Evolutionary conservation across 2,329 filamentous ascomycete genomes (phyloP).

Genomic region (Fusarium virguliforme): DNA sequence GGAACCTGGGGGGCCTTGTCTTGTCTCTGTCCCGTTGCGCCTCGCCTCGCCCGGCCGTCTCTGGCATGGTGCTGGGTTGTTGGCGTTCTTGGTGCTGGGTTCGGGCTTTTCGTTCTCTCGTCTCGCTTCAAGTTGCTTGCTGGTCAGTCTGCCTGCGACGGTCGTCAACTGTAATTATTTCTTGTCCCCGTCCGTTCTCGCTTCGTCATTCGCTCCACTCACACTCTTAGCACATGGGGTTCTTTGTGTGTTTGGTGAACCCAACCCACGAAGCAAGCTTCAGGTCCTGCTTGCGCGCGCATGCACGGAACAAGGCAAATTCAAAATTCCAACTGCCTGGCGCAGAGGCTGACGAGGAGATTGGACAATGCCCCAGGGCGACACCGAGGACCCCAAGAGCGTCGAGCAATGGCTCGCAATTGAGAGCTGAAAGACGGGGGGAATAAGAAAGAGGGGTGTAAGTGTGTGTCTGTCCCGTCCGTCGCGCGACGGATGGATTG

Average conservation of each 20-base stretch:
- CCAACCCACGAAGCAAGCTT: constrained; percentile 31
- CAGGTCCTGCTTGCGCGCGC: constrained; percentile 11
- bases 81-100: constrained; percentile 23
- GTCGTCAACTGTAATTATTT: constrained; percentile 13
- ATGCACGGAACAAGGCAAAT: constrained; percentile 13
- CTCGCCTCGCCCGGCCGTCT: constrained; percentile 24
- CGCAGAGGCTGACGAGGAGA: not conserved
- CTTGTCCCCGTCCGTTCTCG: constrained; percentile 5
- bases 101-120: constrained; percentile 13
- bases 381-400: not conserved
- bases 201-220: constrained; percentile 31
- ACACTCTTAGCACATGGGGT: constrained; percentile 20
- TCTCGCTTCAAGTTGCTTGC: constrained; percentile 13
- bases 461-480: constrained; percentile 20
- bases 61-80: constrained; percentile 13
- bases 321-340: constrained; percentile 21
- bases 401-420: constrained; percentile 32
- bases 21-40: constrained; percentile 24
- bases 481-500: constrained; percentile 35
- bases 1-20: constrained; percentile 30
- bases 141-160: constrained; percentile 13
- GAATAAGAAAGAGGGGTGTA: constrained; percentile 17
- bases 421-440: constrained; percentile 25
- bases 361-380: constrained; percentile 25
- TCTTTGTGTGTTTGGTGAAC: constrained; percentile 35